Base-by-base conservation (phyloP, 2,329 filamentous ascomycete species). In the Daldinia sp. region DNA sequence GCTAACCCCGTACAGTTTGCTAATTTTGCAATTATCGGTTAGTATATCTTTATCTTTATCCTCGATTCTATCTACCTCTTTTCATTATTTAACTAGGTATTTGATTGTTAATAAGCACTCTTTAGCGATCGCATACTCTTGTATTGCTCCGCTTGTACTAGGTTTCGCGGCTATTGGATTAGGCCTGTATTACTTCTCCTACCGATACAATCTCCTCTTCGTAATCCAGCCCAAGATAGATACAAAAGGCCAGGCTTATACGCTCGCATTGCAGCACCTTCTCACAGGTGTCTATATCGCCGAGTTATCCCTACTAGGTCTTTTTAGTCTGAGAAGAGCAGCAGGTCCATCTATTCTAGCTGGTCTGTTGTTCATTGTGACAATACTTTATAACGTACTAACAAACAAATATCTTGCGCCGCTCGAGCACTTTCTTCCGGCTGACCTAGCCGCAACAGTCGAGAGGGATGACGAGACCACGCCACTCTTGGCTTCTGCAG, bases 141-240 rank as follows among this genome's bases (percentile, higher is more conserved):
- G 87, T 68, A 91, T 93, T 68, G 88, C 90, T 5, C 90, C 90
- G 1, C 78, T 93, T 4, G 87, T 93, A 30, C 80, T 92, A 53
- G 87, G 86, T 2, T 92, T 93, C 68, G 89, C 89, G 1, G 85
- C 87, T 4, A 81, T 89, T 51, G 90, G 89, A 11, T 80, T 93
- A 23, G 84, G 80, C 25, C 78, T 93, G 17, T 91, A 92, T 79
- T 93, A 93, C 76, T 81, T 90, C 65, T 89, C 89, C 48, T 93
- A 90, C 77, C 84, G 88, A 25, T 92, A 93, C 80, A 91, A 92
- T 76, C 76, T 93, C 55, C 80, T 93, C 21, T 93, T 89, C 74
- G 90, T 92, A 19, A 87, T 86, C 39, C 87, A 91, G 69, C 81
- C 87, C 25, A 80, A 85, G 68, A 87, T 92, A 69, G 90, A 93